Conservation (phyloP, 2,329 filamentous ascomycete species). For the Penicillium brevicompactum region DNA sequence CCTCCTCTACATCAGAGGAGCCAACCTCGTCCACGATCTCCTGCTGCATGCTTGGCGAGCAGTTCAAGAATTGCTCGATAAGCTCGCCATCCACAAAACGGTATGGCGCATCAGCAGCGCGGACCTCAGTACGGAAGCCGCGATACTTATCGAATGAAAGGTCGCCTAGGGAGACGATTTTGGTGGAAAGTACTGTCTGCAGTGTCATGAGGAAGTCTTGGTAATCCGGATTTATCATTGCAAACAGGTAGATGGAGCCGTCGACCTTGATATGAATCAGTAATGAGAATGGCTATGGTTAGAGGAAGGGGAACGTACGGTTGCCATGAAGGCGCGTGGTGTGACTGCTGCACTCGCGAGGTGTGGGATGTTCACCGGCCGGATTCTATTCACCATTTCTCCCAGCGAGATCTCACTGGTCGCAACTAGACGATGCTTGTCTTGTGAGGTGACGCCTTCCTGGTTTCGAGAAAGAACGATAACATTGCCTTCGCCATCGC, state of each 20-base stretch:
- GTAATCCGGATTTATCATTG: conserved; percentile 69
- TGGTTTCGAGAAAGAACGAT: conserved; percentile 75
- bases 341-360: conserved; percentile 68
- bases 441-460: conserved; percentile 72
- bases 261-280: conserved; percentile 63
- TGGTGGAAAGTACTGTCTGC: conserved; percentile 69
- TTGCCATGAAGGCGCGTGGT: conserved; percentile 84
- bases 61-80: conserved; percentile 79
- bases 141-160: conserved; percentile 78
- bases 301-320: conserved; percentile 60
- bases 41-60: conserved; percentile 61
- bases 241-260: conserved; percentile 88
- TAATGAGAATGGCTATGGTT: background rate
- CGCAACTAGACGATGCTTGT: conserved; percentile 69
- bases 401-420: conserved; percentile 83
- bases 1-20: conserved; percentile 58
- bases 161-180: conserved; percentile 69
- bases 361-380: conserved; percentile 68
- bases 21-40: conserved; percentile 55
- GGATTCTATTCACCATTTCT: conserved; percentile 90
- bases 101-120: conserved; percentile 73
- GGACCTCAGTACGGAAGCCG: conserved; percentile 74
- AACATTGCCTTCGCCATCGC: conserved; percentile 86
- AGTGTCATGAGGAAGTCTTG: conserved; percentile 82
- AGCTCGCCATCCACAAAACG: conserved; percentile 92